Base-by-base conservation (phyloP, 371 early-diverging fungal species). In the Mucor mucedo region DNA sequence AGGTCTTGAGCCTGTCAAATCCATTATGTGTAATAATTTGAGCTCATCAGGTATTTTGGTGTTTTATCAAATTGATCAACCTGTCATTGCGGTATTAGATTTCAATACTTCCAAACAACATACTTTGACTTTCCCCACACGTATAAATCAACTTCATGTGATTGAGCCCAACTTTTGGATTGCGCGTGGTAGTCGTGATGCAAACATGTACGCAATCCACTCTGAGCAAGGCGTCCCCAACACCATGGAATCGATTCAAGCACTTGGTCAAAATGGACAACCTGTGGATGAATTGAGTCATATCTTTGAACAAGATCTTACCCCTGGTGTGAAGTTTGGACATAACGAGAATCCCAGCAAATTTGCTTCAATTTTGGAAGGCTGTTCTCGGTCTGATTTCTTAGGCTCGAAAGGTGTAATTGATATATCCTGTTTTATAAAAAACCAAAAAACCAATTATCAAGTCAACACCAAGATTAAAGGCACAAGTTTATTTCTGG, bases 41-140 rank as follows among this genome's bases (percentile, higher is more conserved):
- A 73, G 75, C 11, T 41, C 76, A 40, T 62, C 66, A 50, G 74
- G 85, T 63, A 72, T 84, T 14, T 54, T 68, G 78, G 82, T 87
- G 5, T 89, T 91, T 60, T 91, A 85, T 69, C 92, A 92, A 67
- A 75, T 81, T 35, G 83, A 76, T 54, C 77, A 77, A 35, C 48
- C 81, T 13, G 72, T 67, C n/a, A 56, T 91, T 53, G 80, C 87
- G 6, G 68, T 89, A 2, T 65, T 91, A 2, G 89, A 90, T 55
- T 89, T 90, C 47, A 84, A 86, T 54, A 76, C 81, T 0, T 78
- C 80, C 28, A 62, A 74, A 27, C 88, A 89, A 54, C 71, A 82
- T 50, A 82, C 76, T 5, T 68, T 89, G 3, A 77, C 63, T 5
- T 39, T 85, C 4, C 84, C 87, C 32, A 55, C 73, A 8, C 70